phyloP scores from a whole-genome alignment of 1,139 yeast genomes.

The Suhomyces maxii region DNA sequence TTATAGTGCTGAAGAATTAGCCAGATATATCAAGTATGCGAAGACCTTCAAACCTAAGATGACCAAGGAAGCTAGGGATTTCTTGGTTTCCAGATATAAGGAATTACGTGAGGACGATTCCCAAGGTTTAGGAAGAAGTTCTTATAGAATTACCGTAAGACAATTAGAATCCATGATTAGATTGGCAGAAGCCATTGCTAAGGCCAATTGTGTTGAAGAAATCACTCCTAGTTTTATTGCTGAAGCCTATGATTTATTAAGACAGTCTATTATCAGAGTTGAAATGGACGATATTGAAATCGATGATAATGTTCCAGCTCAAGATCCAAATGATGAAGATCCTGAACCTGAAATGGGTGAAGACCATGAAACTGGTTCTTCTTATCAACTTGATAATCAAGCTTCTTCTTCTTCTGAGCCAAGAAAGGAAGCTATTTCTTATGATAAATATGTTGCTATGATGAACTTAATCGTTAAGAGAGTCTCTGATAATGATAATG shows the following conservation, averaged over 20 bases:
- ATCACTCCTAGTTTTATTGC: slow-evolving; percentile 87
- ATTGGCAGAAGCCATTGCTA: slow-evolving; percentile 92
- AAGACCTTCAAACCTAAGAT: slow-evolving; percentile 89
- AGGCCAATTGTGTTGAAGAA: slow-evolving; percentile 92
- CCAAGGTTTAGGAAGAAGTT: slow-evolving; percentile 81
- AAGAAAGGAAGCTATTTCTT: slow-evolving; percentile 49
- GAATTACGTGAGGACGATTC: slow-evolving; percentile 90
- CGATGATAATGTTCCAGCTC: slow-evolving; percentile 42
- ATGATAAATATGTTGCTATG: slow-evolving; percentile 83
- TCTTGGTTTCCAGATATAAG: slow-evolving; percentile 77
- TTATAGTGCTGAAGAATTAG: slow-evolving; percentile 81
- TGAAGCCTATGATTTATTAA: slow-evolving; percentile 87
- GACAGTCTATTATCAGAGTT: slow-evolving; percentile 90
- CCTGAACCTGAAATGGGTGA: slow-evolving; percentile 11
- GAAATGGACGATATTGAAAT: slow-evolving; percentile 92
- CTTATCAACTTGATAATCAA: slow-evolving; percentile 4
- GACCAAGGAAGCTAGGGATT: slow-evolving; percentile 78
- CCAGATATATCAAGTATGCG: slow-evolving; percentile 89
- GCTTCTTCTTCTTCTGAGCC: slow-evolving; percentile 11
- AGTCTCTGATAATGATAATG: slow-evolving; percentile 58
- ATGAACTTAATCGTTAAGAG: slow-evolving; percentile 77
- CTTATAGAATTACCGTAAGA: slow-evolving; percentile 94
- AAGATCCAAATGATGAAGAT: not conserved
- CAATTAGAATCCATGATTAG: slow-evolving; percentile 94
- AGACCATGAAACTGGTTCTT: slow-evolving; percentile 4